Evolutionary conservation across 371 early-diverging fungal genomes (phyloP).

Genomic region (Zychaea mexicana): DNA sequence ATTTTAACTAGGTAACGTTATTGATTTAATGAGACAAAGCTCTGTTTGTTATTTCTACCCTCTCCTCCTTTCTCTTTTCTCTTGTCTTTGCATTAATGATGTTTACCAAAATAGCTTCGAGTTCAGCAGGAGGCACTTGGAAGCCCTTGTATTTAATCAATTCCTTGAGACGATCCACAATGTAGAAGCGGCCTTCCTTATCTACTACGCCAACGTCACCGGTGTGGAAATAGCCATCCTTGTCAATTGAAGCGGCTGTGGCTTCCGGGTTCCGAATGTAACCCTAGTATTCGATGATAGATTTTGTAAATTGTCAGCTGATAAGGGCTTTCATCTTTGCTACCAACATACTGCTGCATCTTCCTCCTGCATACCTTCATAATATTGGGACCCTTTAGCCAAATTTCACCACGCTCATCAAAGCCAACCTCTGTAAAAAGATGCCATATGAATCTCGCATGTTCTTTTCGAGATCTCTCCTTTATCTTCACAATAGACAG

Average conservation of each 20-base stretch:
- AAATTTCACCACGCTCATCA: conserved; percentile 69
- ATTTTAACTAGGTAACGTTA: conserved; percentile 56
- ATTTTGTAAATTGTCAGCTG: not conserved
- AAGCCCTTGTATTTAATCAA: conserved; percentile 80
- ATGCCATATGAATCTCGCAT: conserved; percentile 20
- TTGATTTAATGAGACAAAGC: too few species aligned
- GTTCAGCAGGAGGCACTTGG: conserved; percentile 68
- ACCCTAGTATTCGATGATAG: conserved; percentile 44
- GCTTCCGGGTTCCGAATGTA: conserved; percentile 71
- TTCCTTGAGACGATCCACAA: conserved; percentile 78
- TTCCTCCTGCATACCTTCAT: conserved; percentile 52
- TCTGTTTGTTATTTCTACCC: too few species aligned
- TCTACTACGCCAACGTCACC: conserved; percentile 83
- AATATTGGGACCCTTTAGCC: conserved; percentile 79
- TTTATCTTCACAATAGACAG: conserved; percentile 6
- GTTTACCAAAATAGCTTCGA: conserved; percentile 63
- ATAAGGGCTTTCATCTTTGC: too few species aligned
- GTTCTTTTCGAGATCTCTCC: conserved; percentile 42
- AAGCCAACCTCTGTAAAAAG: conserved; percentile 45
- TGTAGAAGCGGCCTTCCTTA: conserved; percentile 57
- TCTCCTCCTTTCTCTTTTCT: not conserved
- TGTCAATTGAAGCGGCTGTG: conserved; percentile 62
- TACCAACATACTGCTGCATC: too few species aligned
- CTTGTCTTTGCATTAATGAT: not conserved
- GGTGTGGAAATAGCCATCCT: conserved; percentile 73